phyloP scores from a whole-genome alignment of 345 rosid species.

The Eucalyptus regnans region DNA sequence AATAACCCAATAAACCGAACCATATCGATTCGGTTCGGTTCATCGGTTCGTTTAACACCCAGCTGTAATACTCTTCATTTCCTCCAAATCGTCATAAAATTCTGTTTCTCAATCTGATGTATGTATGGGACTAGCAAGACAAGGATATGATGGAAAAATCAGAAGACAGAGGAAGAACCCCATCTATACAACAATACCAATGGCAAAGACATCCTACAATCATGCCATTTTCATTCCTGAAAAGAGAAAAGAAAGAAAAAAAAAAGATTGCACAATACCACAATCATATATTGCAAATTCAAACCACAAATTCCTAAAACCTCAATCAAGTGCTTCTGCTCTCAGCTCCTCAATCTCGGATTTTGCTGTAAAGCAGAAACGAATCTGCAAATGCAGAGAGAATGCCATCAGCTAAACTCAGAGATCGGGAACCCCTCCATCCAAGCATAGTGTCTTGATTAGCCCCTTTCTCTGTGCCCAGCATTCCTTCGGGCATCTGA shows the following conservation, averaged over 20 bases:
- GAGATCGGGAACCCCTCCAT: neutral
- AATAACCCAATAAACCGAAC: neutral
- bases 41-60: neutral
- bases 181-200: neutral
- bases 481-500: neutral
- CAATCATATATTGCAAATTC: neutral
- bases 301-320: neutral
- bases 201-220: neutral
- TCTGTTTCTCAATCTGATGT: neutral
- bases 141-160: neutral
- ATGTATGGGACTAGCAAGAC: neutral
- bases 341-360: neutral
- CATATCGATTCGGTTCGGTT: neutral
- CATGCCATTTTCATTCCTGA: neutral
- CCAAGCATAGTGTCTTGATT: neutral
- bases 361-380: neutral
- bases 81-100: neutral
- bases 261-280: neutral
- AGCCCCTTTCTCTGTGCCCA: constrained; percentile 4
- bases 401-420: neutral
- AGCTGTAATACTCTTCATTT: neutral
- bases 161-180: neutral
- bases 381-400: neutral
- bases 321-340: neutral
- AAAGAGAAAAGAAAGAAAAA: neutral